Percentiles rank a stretch among this genome's conserved stretches.
Evolutionary conservation across 2,329 filamentous ascomycete species (phyloP).

Genomic region (Amphichorda felina): DNA sequence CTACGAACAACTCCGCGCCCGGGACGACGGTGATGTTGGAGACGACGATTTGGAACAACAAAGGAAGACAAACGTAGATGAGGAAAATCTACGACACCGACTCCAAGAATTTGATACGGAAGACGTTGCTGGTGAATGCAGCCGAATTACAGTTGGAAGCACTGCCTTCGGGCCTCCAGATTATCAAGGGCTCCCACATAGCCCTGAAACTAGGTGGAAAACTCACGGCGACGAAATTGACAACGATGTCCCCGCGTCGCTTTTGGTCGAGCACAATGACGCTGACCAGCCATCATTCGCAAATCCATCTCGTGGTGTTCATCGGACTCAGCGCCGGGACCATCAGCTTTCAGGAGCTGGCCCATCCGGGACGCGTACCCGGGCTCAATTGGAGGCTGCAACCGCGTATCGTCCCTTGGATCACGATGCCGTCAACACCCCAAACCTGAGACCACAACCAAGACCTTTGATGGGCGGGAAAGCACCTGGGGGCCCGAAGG

Average conservation of each 20-base stretch:
- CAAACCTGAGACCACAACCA: conserved; percentile 9
- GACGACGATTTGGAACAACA: conserved; percentile 3
- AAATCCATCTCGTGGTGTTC: conserved; percentile 4
- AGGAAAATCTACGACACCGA: conserved; percentile 39
- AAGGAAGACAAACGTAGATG: conserved; percentile 24
- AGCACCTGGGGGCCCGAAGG: conserved; percentile 30
- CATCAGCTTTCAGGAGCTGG: conserved; percentile 15
- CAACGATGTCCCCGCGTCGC: conserved; percentile 52
- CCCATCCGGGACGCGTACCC: conserved; percentile 28
- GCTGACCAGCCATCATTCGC: conserved; percentile 5
- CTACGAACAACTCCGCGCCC: conserved; percentile 34
- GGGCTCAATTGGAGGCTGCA: conserved; percentile 42
- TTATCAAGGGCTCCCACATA: background rate
- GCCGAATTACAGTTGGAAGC: conserved; percentile 29
- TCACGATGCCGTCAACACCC: conserved; percentile 15
- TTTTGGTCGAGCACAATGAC: conserved; percentile 44
- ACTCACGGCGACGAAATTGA: conserved; percentile 34
- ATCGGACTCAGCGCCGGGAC: conserved; percentile 8
- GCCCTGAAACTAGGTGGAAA: conserved; percentile 1
- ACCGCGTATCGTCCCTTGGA: conserved; percentile 41
- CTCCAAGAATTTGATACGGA: conserved; percentile 39
- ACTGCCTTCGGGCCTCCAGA: conserved; percentile 7
- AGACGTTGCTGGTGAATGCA: conserved; percentile 31
- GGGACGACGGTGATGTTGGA: conserved; percentile 15
- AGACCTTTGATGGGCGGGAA: conserved; percentile 15